Base-by-base conservation (phyloP, 331 rosid species). In the Dryas integrifolia region DNA sequence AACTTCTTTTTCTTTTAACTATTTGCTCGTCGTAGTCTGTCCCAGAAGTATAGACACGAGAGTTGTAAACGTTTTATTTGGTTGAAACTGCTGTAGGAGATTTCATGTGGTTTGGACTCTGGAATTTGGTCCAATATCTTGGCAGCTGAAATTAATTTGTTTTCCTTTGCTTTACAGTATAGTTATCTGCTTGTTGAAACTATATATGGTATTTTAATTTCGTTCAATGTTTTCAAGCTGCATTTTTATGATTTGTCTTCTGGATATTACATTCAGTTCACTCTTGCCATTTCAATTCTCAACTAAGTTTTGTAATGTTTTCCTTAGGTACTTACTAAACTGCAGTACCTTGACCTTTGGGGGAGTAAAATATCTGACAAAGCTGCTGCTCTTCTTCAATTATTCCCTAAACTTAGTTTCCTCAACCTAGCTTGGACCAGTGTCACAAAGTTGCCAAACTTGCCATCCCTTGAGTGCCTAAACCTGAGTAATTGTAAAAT, bases 371-470 rank as follows among this genome's bases (percentile, higher is more conserved):
- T 94, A 84, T 85, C 98, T 57, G 86, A 91, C 65, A 16, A 77
- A 47, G 96, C 97, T 72, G 88, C 89, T 72, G 59, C 79, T 73
- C 70, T 89, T 71, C 86, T 94, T 65, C 88, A 51, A 73, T 70
- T 26, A 63, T 90, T 91, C 76, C 86, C 92, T 46, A 84, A 80
- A 82, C 68, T 94, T 87, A 88, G 84, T 76, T 84, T 80, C 87
- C 82, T 94, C 72, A 94, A 85, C 85, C 82, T 94, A 74, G 89
- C 95, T 73, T 91, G 96, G 98, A 89, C 98, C 26, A 79, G 67
- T 53, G 90, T 89, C 63, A 79, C 92, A 38, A 89, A 84, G 73
- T 79, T 91, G 75, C 97, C 97, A 64, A 75, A 72, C 69, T 75
- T 89, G 78, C 61, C 83, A 26, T 76, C 87, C 73, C 88, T 94